Evolutionary conservation across 1,284 basidiomycete genomes (phyloP).

Genomic region (Meripilus lineatus): DNA sequence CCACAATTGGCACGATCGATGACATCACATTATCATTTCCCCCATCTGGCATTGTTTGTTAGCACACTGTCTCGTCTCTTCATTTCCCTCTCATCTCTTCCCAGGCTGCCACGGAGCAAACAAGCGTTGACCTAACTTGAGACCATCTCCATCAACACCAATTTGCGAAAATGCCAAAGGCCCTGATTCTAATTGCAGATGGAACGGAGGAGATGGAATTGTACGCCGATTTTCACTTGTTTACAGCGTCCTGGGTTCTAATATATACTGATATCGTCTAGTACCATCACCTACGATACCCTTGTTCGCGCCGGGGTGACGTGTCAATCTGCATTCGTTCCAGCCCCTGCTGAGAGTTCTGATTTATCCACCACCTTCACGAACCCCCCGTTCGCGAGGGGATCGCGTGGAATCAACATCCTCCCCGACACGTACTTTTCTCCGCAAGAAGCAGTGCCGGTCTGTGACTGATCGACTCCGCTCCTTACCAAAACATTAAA

Average conservation of each 20-base stretch:
- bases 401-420: constrained; percentile 74
- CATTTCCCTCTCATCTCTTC: no score
- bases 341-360: constrained; percentile 21
- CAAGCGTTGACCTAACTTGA: no score
- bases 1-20: no score
- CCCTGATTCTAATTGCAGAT: constrained; percentile 78
- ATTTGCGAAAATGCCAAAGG: constrained; percentile 60
- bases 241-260: constrained; percentile 2
- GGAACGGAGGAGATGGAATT: constrained; percentile 92
- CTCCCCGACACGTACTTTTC: constrained; percentile 59
- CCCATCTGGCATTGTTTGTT: no score
- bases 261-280: constrained; percentile 24
- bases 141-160: no score
- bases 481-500: no score
- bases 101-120: no score
- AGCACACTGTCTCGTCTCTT: no score
- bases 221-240: constrained; percentile 34
- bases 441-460: constrained; percentile 29
- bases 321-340: constrained; percentile 62
- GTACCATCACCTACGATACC: constrained; percentile 76
- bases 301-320: constrained; percentile 69
- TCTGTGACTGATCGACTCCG: no score
- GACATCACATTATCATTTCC: no score
- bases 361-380: constrained; percentile 9
- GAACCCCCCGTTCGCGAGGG: constrained; percentile 42